Conservation (phyloP, 257 asterid species). For the Solanum gandarillasii region DNA sequence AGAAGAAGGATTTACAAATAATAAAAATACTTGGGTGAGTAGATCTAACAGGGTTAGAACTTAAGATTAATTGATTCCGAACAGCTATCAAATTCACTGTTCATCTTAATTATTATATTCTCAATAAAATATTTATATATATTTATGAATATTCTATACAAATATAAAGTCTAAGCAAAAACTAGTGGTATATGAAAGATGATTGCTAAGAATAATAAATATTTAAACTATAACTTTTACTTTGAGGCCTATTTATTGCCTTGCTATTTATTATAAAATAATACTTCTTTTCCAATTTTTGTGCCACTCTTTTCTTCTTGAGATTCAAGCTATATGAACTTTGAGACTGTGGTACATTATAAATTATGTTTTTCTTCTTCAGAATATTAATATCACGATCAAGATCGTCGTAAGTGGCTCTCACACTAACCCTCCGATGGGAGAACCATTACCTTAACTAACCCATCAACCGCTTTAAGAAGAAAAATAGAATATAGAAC, state of each 20-base stretch:
- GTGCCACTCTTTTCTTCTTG: neutral
- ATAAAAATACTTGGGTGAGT: neutral
- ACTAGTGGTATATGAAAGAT: neutral
- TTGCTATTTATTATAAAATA: neutral
- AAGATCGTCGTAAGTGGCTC: neutral
- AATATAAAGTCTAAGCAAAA: too few species aligned
- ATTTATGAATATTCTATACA: neutral
- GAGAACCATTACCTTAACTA: neutral
- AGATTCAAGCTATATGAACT: neutral
- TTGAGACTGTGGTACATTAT: neutral
- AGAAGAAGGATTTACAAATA: neutral
- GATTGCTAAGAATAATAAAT: neutral
- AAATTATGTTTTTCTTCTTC: too few species aligned
- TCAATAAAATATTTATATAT: too few species aligned
- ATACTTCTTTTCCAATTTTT: too few species aligned
- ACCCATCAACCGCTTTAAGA: neutral
- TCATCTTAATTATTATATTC: neutral
- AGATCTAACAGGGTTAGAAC: neutral
- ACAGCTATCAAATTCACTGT: neutral
- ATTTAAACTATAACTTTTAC: neutral
- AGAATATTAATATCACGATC: too few species aligned
- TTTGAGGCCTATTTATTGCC: neutral
- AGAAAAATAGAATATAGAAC: neutral
- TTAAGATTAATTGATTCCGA: neutral
- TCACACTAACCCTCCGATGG: neutral